Evolutionary conservation across 176 grass and related monocot genomes (phyloP).

Genomic region (Triticum timopheevii): DNA sequence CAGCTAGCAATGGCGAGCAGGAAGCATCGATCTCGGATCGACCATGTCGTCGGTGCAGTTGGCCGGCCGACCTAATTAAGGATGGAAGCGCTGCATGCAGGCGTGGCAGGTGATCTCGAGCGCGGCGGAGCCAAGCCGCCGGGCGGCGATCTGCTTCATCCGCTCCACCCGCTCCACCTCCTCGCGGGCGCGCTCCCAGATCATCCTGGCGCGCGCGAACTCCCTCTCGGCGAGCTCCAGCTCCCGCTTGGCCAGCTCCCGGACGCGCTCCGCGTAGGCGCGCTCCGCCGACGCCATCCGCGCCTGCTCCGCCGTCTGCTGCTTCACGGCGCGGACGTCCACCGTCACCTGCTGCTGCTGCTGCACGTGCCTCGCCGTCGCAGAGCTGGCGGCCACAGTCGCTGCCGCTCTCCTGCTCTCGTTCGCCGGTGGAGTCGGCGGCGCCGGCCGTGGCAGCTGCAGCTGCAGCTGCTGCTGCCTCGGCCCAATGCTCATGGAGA

Average conservation of each 20-base stretch:
- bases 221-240: constrained; percentile 86
- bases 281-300: constrained; percentile 65
- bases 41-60: neutral
- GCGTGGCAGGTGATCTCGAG: constrained; percentile 96
- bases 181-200: constrained; percentile 84
- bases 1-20: constrained; percentile 10
- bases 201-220: constrained; percentile 72
- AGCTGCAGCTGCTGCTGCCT: constrained; percentile 14
- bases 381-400: neutral
- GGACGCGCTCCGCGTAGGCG: constrained; percentile 78
- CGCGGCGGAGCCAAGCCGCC: constrained; percentile 56
- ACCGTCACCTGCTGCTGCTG: constrained; percentile 1
- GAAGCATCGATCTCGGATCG: neutral
- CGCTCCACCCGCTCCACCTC: constrained; percentile 93
- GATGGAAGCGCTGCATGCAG: constrained; percentile 87
- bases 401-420: neutral
- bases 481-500: constrained; percentile 71
- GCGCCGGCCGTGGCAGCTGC: neutral
- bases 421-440: constrained; percentile 2
- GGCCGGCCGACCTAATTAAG: constrained; percentile 32
- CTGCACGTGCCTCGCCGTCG: constrained; percentile 12
- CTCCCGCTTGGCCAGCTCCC: constrained; percentile 77
- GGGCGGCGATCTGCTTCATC: constrained; percentile 80
- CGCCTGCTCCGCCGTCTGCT: constrained; percentile 87
- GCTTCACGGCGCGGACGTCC: constrained; percentile 60